A percentile compares a stretch with the other conserved stretches of the same genome.
phyloP scores from a whole-genome alignment of 1,284 basidiomycete species.

The Tetrapyrgos nigripes region DNA sequence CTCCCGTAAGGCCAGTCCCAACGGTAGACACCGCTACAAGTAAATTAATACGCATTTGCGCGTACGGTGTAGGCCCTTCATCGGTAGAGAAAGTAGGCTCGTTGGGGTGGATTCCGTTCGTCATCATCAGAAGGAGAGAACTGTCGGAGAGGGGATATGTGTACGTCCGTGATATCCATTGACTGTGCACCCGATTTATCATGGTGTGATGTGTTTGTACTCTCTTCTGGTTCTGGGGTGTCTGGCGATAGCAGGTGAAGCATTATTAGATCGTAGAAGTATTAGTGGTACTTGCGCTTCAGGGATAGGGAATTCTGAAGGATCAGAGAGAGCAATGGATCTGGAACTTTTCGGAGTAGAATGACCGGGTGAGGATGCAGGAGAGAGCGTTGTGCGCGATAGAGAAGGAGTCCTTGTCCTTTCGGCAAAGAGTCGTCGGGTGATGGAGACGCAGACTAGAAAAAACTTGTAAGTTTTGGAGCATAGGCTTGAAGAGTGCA shows the following conservation, averaged over 20 bases:
- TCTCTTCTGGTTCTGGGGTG: conserved; percentile 31
- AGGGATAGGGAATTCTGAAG: conserved; percentile 53
- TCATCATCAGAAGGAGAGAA: too few relatives aligned
- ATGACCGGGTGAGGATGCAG: conserved; percentile 62
- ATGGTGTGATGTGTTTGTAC: conserved; percentile 17
- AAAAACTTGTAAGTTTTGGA: conserved; percentile 6
- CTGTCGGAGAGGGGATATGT: conserved; percentile 41
- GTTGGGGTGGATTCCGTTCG: conserved; percentile 29
- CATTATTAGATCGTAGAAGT: too few relatives aligned
- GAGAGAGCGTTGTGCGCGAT: conserved; percentile 68
- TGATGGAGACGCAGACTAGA: conserved; percentile 51
- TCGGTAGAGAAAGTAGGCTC: conserved; percentile 78
- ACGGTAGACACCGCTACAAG: too few relatives aligned
- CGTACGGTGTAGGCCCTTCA: conserved; percentile 39
- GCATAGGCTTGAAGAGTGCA: too few relatives aligned
- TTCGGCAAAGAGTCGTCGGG: conserved; percentile 44
- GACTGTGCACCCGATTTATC: conserved; percentile 37
- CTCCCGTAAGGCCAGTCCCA: too few relatives aligned
- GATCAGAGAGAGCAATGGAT: conserved; percentile 44
- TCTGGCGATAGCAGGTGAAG: conserved; percentile 51
- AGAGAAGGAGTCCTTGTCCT: conserved; percentile 76
- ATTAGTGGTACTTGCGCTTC: conserved; percentile 57
- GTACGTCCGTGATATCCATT: conserved; percentile 57
- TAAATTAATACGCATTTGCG: conserved; percentile 13
- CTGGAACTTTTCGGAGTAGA: conserved; percentile 67